Base-by-base conservation (phyloP, 495 filamentous ascomycete species). In the Trichodelitschia bisporula region DNA sequence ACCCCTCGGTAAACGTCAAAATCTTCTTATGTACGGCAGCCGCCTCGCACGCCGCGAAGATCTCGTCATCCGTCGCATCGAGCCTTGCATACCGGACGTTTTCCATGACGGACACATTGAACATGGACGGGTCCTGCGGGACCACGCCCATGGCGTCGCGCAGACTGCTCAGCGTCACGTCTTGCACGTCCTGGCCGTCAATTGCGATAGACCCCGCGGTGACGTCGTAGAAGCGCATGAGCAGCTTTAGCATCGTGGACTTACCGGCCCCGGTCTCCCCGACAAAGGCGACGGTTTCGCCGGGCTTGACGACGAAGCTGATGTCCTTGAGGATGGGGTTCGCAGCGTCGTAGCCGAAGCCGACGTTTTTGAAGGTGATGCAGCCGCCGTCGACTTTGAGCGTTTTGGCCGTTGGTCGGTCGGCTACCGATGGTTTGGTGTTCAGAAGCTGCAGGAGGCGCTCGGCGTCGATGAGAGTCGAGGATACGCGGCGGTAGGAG, bases 191-290 rank as follows among this genome's bases (percentile, higher is more conserved):
- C 31, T 78, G 72, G 3, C 65, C 69, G 43, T 83, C 77, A 30
- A 84, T 73, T n/a, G 47, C 44, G 32, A 83, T 74, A 2, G 48
- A 53, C 1, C 77, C 77, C 9, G 43, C 41, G 3, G 53, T 59
- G 2, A 72, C 58, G 38, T 83, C 71, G 49, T 76, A 82, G 44
- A 72, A 71, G 0, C 77, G 42, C 30, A 43, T 42, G 12, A 82
- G 58, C 4, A 83, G 58, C 38, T 76, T 72, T 26, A 80, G 51
- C 23, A 77, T 68, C 2, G 74, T 77, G 2, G 74, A 73, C 41
- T 83, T 86, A 13, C 77, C 77, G 15, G 63, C 62, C 14, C 77
- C 77, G 2, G 72, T 76, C 37, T 66, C 62, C 2, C 77, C 77
- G n/a, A 82, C 77, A 12, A 83, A 59, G 4, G 75, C 77, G 9